Base-by-base conservation (phyloP, 1,139 yeast species). In the Lodderomyces orthopsilosis region DNA sequence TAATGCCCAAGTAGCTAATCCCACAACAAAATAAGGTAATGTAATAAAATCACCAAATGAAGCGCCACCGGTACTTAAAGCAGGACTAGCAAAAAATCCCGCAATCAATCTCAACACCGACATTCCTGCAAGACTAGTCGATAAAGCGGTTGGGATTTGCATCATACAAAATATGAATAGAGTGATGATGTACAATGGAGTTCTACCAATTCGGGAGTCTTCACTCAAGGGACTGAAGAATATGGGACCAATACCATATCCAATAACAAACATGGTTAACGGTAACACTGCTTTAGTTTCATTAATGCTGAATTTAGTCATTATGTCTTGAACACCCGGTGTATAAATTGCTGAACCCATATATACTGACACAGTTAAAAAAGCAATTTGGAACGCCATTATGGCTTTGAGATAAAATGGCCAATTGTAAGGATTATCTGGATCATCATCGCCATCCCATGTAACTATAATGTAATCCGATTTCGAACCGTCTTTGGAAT, bases 241-340 rank as follows among this genome's bases (percentile, higher is more conserved):
- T 66, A 77, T 61, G 12, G 83, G 83, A 0, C 83, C 83, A 26
- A 75, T 38, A 21, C 83, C 85, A 51, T 77, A 79, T 1, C 83
- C 85, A 17, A 79, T 49, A 12, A 80, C 79, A 50, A 55, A 65
- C 40, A 62, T 42, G 6, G 65, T 46, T 36, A 65, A 61, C 4
- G 80, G 79, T 8, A 81, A 58, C 1, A 71, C 62, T 0, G 81
- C 75, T 2, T 65, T 66, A 10, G 69, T 71, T 41, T 64, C 62
- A n/a, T 72, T 59, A 2, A 75, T 64, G n/a, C 58, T 50, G 46
- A 78, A 77, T 22, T 75, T 71, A 17, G 60, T 59, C 55, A 66
- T 63, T 37, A 82, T 57, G 22, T 65, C 53, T 9, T 58, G 61
- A 12, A 60, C 43, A 17, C 65, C 66, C 1, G 67, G 67, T 14